Percentiles rank a stretch among this genome's conserved stretches.
phyloP scores from a whole-genome alignment of 208 protist genomes.

The Novymonas esmeraldas region DNA sequence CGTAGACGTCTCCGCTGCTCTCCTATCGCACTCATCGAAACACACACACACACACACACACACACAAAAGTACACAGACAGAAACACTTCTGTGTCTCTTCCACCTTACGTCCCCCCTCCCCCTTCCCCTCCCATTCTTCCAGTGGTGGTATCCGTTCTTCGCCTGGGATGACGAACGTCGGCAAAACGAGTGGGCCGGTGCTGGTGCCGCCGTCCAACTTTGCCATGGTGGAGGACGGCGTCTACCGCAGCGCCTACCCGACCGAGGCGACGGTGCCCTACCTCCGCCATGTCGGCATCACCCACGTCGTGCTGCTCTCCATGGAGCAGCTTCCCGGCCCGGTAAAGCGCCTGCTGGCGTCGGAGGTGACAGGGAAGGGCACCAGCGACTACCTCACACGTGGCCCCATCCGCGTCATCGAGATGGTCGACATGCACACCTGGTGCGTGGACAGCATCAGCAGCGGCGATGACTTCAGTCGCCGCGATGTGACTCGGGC shows the following conservation, averaged over 20 bases:
- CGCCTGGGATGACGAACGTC: neutral
- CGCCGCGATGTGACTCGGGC: conserved; percentile 69
- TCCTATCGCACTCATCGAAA: neutral
- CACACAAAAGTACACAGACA: neutral
- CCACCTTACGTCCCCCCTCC: neutral
- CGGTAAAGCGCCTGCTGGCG: conserved; percentile 43
- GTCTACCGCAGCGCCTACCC: conserved; percentile 90
- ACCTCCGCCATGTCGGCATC: conserved; percentile 78
- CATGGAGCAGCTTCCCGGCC: conserved; percentile 70
- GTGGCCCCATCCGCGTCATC: conserved; percentile 50
- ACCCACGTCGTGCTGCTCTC: conserved; percentile 82
- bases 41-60: neutral
- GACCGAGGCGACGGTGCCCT: conserved; percentile 60
- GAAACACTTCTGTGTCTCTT: neutral
- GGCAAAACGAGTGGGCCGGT: conserved; percentile 5
- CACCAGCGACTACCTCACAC: conserved; percentile 14
- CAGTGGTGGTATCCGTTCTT: neutral
- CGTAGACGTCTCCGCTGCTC: no score
- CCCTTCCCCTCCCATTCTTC: neutral
- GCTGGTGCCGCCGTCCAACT: conserved; percentile 73
- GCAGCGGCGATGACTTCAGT: conserved; percentile 71
- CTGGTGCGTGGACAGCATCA: conserved; percentile 63
- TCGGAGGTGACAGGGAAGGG: conserved; percentile 17
- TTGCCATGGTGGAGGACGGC: conserved; percentile 75
- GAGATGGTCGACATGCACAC: conserved; percentile 59